Conservation (phyloP, 2,329 filamentous ascomycete species). For the Dactylellina haptotyla region DNA sequence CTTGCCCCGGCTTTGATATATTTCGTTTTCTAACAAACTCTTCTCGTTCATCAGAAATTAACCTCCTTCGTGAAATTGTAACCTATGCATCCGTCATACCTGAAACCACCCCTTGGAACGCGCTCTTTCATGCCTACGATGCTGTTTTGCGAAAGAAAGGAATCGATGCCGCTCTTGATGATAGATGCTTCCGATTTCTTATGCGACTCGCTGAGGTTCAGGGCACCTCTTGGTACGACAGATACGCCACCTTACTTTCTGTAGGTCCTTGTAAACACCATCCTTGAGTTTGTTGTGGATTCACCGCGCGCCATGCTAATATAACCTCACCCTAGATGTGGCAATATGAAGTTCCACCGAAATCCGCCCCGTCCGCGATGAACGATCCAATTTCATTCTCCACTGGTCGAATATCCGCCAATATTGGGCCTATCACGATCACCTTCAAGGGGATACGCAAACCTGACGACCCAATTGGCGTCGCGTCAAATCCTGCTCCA, state of each 20-base stretch:
- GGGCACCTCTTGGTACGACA: constrained; percentile 50
- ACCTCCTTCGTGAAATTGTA: constrained; percentile 52
- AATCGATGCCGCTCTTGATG: constrained; percentile 51
- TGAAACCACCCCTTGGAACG: constrained; percentile 53
- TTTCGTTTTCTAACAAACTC: neutral
- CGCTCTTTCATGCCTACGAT: constrained; percentile 53
- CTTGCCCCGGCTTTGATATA: neutral
- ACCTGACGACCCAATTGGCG: neutral
- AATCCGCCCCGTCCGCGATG: constrained; percentile 26
- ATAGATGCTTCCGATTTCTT: constrained; percentile 53
- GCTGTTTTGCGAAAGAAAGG: constrained; percentile 47
- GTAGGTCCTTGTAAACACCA: constrained; percentile 36
- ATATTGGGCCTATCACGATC: constrained; percentile 44
- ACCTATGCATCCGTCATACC: constrained; percentile 53
- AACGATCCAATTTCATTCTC: constrained; percentile 38
- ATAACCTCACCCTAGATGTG: constrained; percentile 31
- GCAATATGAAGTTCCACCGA: constrained; percentile 47
- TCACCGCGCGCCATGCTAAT: neutral
- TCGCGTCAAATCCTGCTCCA: neutral
- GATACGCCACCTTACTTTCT: constrained; percentile 48
- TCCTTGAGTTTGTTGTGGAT: neutral
- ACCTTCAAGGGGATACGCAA: constrained; percentile 39
- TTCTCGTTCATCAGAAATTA: constrained; percentile 28
- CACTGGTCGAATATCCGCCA: constrained; percentile 30
- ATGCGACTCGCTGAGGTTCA: constrained; percentile 54